A percentile compares a stretch with the other conserved stretches of the same genome.
These are phyloP conservation scores for Spergularia azorica DNA, from an alignment of 179 eudicot species.

Conservation along the genomic window DNA sequence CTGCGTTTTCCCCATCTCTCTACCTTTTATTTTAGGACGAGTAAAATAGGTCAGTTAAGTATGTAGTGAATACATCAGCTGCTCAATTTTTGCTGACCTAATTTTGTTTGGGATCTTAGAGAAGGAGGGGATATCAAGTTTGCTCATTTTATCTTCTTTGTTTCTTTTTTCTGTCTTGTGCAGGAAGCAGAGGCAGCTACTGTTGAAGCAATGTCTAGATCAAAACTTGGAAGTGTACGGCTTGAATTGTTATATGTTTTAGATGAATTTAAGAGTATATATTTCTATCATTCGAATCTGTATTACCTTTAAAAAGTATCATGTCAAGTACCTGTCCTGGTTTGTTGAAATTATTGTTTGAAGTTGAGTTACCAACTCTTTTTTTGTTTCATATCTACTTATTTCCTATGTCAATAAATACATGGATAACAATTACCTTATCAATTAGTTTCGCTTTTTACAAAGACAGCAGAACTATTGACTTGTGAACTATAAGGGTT, in stretches of 20 bases:
- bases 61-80: not conserved
- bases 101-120: not conserved
- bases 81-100: not conserved
- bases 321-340: too few species aligned
- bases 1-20: too few species aligned
- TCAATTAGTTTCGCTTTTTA: too few species aligned
- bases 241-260: not conserved
- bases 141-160: not conserved
- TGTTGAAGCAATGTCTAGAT: constrained; percentile 94
- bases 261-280: not conserved
- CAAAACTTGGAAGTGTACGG: constrained; percentile 90
- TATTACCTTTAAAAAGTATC: not conserved
- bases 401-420: too few species aligned
- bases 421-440: too few species aligned
- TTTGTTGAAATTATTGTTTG: not conserved
- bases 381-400: too few species aligned
- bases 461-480: too few species aligned
- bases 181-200: constrained; percentile 98
- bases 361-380: not conserved
- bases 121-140: not conserved
- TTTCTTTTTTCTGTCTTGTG: constrained; percentile 28
- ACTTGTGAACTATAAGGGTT: too few species aligned
- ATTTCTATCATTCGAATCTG: not conserved
- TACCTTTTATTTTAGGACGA: too few species aligned
- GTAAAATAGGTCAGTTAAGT: not conserved